phyloP scores from a whole-genome alignment of 768 basidiomycete genomes.

The Termitomyces sp. region DNA sequence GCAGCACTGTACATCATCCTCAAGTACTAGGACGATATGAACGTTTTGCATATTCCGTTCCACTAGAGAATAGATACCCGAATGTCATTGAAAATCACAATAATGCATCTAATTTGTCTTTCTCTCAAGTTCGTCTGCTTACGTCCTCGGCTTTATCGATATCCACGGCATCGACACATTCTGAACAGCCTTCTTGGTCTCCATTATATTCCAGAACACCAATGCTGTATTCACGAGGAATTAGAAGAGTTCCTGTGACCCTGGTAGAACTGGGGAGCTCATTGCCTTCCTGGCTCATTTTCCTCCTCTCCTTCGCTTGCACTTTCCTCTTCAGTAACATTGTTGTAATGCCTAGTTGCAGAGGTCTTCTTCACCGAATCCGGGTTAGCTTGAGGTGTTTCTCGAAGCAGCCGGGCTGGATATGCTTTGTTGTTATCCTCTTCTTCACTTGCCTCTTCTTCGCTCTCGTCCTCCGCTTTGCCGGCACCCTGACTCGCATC shows the following conservation, averaged over 20 bases:
- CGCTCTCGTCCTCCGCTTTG: conserved; percentile 2
- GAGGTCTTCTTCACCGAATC: neutral
- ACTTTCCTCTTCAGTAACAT: neutral
- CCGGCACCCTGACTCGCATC: neutral
- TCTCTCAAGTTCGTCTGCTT: no score
- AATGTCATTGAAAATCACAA: neutral
- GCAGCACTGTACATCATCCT: conserved; percentile 77
- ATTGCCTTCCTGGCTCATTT: neutral
- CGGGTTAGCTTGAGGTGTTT: neutral
- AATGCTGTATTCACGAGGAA: neutral
- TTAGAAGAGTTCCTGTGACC: neutral
- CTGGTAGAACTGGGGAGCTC: neutral
- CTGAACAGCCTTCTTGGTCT: no score
- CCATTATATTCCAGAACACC: neutral
- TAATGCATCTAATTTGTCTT: neutral
- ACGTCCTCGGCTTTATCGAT: neutral
- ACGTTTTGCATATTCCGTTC: neutral
- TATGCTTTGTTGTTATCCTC: neutral
- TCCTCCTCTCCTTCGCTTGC: conserved; percentile 1
- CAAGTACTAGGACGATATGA: conserved; percentile 47
- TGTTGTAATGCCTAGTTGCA: no score
- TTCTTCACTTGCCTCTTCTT: neutral
- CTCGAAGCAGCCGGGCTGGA: neutral
- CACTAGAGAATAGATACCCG: conserved; percentile 8
- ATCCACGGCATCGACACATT: neutral